These are phyloP conservation scores for Nakaseomyces uthaithaninus DNA, from an alignment of 1,139 yeast genomes.

Conservation along the genomic window DNA sequence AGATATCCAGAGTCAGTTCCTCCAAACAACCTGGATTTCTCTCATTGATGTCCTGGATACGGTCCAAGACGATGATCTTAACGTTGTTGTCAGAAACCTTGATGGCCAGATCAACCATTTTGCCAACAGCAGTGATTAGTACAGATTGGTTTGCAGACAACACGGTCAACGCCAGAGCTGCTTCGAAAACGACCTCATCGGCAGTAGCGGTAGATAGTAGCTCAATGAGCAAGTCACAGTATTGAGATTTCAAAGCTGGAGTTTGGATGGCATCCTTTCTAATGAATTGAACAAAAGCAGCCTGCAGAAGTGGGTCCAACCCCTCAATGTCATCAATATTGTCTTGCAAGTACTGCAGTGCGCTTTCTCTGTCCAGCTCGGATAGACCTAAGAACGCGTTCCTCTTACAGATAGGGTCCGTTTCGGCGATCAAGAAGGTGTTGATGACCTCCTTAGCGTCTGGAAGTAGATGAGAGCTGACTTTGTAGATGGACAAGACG, in stretches of 20 bases:
- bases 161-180: conserved; percentile 75
- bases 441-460: conserved; percentile 84
- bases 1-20: conserved; percentile 76
- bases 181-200: conserved; percentile 82
- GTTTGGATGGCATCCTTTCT: conserved; percentile 66
- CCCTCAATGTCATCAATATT: conserved; percentile 53
- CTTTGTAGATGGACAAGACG: conserved; percentile 70
- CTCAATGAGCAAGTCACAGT: conserved; percentile 64
- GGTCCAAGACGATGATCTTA: conserved; percentile 82
- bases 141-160: conserved; percentile 63
- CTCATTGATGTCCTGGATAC: conserved; percentile 67
- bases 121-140: conserved; percentile 67
- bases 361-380: conserved; percentile 74
- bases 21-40: conserved; percentile 78
- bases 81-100: conserved; percentile 91
- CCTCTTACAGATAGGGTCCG: conserved; percentile 90
- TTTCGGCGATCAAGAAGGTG: conserved; percentile 68
- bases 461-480: conserved; percentile 80
- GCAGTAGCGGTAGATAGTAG: conserved; percentile 61
- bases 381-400: conserved; percentile 90
- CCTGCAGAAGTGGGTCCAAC: conserved; percentile 80
- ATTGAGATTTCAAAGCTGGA: conserved; percentile 60
- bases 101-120: conserved; percentile 80
- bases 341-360: conserved; percentile 72
- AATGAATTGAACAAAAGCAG: conserved; percentile 85